These are phyloP conservation scores for Scheffersomyces spartinae DNA, from an alignment of 805 yeast genomes.

Conservation along the genomic window DNA sequence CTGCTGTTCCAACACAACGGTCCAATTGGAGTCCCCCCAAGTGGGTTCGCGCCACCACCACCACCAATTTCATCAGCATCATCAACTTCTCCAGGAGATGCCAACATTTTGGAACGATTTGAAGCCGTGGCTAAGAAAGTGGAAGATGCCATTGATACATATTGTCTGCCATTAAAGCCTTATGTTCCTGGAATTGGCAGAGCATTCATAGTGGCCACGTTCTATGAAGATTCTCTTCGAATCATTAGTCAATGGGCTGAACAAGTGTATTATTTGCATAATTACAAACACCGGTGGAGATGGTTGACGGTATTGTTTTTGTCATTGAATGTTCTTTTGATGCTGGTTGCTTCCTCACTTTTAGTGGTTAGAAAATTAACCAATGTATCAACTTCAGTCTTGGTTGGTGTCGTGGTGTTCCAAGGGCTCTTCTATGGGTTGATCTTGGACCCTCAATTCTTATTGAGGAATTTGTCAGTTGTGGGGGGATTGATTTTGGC, in stretches of 20 bases:
- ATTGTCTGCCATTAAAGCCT: slow-evolving; percentile 47
- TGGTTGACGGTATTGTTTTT: slow-evolving; percentile 70
- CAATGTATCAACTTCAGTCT: slow-evolving; percentile 56
- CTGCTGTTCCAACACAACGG: too few species aligned
- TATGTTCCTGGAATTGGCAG: slow-evolving; percentile 84
- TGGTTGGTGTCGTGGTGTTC: slow-evolving; percentile 58
- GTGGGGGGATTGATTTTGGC: slow-evolving; percentile 88
- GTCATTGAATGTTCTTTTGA: slow-evolving; percentile 46
- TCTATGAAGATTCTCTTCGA: slow-evolving; percentile 79
- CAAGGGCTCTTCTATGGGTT: slow-evolving; percentile 89
- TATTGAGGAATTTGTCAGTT: slow-evolving; percentile 78
- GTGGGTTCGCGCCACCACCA: slow-evolving; percentile 16
- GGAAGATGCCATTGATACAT: slow-evolving; percentile 42
- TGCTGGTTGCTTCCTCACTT: slow-evolving; percentile 63
- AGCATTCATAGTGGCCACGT: slow-evolving; percentile 84
- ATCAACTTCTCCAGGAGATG: slow-evolving; percentile 14
- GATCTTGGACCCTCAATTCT: slow-evolving; percentile 67
- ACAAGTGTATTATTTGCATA: slow-evolving; percentile 75
- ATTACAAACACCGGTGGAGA: slow-evolving; percentile 68
- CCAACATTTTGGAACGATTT: slow-evolving; percentile 30
- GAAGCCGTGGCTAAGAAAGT: slow-evolving; percentile 41
- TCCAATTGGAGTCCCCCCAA: slow-evolving; percentile 12
- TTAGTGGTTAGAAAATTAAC: slow-evolving; percentile 61
- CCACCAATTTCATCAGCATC: slow-evolving; percentile 17
- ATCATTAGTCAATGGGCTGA: slow-evolving; percentile 83